A percentile compares a stretch with the other conserved stretches of the same genome.
Evolutionary conservation across 495 filamentous ascomycete species (phyloP).

Genomic region (Trypethelium eluteriae): DNA sequence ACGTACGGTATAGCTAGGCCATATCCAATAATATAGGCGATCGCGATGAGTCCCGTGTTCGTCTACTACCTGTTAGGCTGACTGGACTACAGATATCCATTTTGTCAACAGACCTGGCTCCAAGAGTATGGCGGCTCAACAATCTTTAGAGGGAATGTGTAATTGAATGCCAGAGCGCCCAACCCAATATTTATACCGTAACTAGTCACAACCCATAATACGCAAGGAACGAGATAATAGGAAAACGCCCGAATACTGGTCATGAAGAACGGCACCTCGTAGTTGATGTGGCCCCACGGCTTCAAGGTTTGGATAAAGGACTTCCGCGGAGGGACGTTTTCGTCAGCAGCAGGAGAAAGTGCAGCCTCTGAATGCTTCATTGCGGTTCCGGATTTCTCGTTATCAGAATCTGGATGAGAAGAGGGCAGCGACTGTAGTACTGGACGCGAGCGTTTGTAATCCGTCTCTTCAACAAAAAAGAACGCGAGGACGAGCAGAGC

Average conservation of each 20-base stretch:
- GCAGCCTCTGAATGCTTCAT: constrained; percentile 23
- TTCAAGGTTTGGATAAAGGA: constrained; percentile 27
- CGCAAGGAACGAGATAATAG: constrained; percentile 19
- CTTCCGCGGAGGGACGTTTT: constrained; percentile 22
- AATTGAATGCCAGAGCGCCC: constrained; percentile 27
- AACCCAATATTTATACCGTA: constrained; percentile 28
- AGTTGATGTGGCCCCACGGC: constrained; percentile 23
- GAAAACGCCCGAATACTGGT: constrained; percentile 19
- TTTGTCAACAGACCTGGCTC: constrained; percentile 9
- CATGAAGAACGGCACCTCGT: constrained; percentile 22
- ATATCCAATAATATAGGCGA: constrained; percentile 24
- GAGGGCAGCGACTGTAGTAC: constrained; percentile 9
- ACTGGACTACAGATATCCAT: background rate
- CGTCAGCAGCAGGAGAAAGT: background rate
- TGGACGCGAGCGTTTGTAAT: constrained; percentile 42
- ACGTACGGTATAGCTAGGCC: constrained; percentile 20
- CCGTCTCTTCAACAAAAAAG: constrained; percentile 55
- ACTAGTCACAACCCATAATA: constrained; percentile 22
- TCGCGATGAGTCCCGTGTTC: constrained; percentile 23
- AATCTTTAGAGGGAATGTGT: constrained; percentile 24
- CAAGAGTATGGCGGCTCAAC: constrained; percentile 24
- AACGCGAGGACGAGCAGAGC: constrained; percentile 51
- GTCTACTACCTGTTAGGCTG: background rate
- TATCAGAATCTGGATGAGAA: constrained; percentile 18
- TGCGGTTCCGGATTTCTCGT: constrained; percentile 14